These are phyloP conservation scores for Fusarium nanum DNA, from an alignment of 2,329 filamentous ascomycete species.

Conservation along the genomic window DNA sequence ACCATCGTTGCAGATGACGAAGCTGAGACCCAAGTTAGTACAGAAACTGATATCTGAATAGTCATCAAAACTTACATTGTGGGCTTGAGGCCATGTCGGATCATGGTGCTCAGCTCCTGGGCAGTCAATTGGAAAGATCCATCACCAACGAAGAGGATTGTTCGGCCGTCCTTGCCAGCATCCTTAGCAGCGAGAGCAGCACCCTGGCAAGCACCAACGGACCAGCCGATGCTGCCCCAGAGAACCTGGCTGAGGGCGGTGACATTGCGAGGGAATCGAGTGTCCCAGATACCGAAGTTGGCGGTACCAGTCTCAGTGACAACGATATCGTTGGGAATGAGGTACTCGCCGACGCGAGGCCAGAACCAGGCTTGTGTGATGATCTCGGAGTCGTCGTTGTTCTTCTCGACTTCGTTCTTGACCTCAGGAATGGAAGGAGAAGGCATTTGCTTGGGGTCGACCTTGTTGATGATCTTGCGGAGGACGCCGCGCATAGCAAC, in stretches of 20 bases:
- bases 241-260: conserved; percentile 84
- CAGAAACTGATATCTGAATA: not conserved
- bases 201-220: conserved; percentile 68
- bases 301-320: conserved; percentile 90
- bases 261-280: conserved; percentile 81
- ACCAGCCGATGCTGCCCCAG: conserved; percentile 74
- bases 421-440: conserved; percentile 65
- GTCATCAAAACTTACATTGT: conserved; percentile 72
- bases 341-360: conserved; percentile 78
- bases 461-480: conserved; percentile 71
- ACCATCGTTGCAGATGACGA: conserved; percentile 88
- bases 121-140: conserved; percentile 87
- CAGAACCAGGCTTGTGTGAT: conserved; percentile 83
- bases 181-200: conserved; percentile 82
- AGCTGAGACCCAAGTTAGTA: conserved; percentile 58
- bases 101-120: conserved; percentile 87
- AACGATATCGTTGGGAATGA: conserved; percentile 78
- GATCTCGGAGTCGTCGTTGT: conserved; percentile 52
- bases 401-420: conserved; percentile 60
- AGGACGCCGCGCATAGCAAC: conserved; percentile 84
- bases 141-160: conserved; percentile 89
- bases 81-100: conserved; percentile 77
- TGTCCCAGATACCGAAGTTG: conserved; percentile 90
- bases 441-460: conserved; percentile 69
- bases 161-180: conserved; percentile 67